Base-by-base conservation (phyloP, 495 filamentous ascomycete species). In the Cenococcum geophilum region DNA sequence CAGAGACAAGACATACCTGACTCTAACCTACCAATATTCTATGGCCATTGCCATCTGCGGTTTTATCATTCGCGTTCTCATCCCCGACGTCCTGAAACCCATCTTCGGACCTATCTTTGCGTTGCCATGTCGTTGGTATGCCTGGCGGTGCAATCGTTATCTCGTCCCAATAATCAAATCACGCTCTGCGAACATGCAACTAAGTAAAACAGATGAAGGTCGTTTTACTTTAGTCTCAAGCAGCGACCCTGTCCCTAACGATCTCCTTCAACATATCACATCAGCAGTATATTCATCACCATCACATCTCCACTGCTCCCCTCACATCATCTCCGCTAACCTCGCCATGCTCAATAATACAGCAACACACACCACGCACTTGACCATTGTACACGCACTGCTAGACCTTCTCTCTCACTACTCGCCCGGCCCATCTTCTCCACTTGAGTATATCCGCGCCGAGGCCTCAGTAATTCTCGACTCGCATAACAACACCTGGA, bases 321-420 rank as follows among this genome's bases (percentile, higher is more conserved):
- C 23, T 16, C 22, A 32, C 18, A 16, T 32, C 2, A 52, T 52
- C 49, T 52, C 21, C 23, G 25, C 21, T 32, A 23, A 5, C 16
- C 40, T 63, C 22, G 14, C 54, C 5, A 35, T 56, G 12, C 47
- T 68, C 20, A 66, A 56, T 43, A 63, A 66, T 34, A 63, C 56
- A 16, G 66, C 59, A 5, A 68, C 63, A 22, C 66, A 68, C 27
- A 58, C 63, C 11, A 35, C 54, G 5, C 55, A 25, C 1, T 55
- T 68, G 14, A 68, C 66, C 1, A 57, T 63, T 16, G 57, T 59
- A 10, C 66, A 62, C 18, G 32, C 42, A 3, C n/a, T 66, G 5
- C 54, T 68, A 34, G 64, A 68, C 40, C 35, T 61, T 6, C 49
- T 52, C 9, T 25, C 21, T 32, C 11, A 45, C 40, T 10, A 45